phyloP scores from a whole-genome alignment of 2,329 filamentous ascomycete species.

The Neofusicoccum umdonicola region DNA sequence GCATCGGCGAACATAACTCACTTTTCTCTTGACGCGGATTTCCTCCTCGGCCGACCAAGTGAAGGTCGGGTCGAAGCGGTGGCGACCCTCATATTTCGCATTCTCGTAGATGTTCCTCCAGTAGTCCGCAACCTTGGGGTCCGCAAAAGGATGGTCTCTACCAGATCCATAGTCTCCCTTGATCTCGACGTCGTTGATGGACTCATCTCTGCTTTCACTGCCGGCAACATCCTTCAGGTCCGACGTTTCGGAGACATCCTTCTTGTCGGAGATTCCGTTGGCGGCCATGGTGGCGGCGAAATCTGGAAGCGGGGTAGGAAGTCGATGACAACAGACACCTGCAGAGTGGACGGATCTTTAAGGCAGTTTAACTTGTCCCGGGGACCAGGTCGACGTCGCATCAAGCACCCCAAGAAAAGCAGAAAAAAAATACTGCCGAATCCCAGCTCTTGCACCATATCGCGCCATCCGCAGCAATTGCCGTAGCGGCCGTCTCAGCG shows the following conservation, averaged over 20 bases:
- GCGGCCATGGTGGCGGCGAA: background rate
- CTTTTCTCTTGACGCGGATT: conserved; percentile 42
- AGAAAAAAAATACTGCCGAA: background rate
- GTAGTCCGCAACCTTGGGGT: conserved; percentile 52
- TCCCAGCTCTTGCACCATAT: conserved; percentile 7
- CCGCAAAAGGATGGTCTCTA: conserved; percentile 40
- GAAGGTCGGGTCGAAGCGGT: conserved; percentile 48
- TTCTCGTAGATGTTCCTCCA: conserved; percentile 56
- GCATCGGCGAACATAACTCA: conserved; percentile 23
- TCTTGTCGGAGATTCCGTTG: background rate
- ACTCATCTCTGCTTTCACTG: background rate
- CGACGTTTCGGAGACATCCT: background rate
- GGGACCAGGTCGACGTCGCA: background rate
- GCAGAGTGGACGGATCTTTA: background rate
- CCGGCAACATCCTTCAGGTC: background rate
- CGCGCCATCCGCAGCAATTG: conserved; percentile 2
- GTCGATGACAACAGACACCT: background rate
- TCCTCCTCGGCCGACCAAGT: conserved; percentile 34
- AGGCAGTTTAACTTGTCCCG: background rate
- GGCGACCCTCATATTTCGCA: conserved; percentile 50
- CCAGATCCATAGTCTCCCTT: background rate
- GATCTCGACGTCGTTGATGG: background rate
- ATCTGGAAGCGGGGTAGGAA: background rate
- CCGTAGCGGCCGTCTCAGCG: background rate
- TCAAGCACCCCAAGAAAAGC: background rate